Conservation (phyloP, 106 monocot genomes). For the Chionographis japonica region DNA sequence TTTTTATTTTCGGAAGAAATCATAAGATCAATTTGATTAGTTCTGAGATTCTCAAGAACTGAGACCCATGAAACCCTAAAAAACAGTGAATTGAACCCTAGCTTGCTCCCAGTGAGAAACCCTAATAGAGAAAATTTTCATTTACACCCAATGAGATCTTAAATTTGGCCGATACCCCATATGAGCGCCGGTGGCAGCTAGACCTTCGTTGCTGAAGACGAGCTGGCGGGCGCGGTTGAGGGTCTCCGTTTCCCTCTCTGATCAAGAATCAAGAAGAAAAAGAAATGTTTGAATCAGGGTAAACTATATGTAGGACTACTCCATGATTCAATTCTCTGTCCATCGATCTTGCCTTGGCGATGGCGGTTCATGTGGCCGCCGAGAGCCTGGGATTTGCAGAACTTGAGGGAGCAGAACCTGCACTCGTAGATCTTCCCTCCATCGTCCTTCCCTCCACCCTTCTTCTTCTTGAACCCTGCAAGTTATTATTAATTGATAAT, state of each 20-base stretch:
- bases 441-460: constrained; percentile 68
- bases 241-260: constrained; percentile 97
- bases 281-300: neutral
- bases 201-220: constrained; percentile 74
- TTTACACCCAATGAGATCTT: neutral
- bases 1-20: neutral
- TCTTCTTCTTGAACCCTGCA: constrained; percentile 78
- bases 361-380: constrained; percentile 99
- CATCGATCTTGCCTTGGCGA: constrained; percentile 63
- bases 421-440: constrained; percentile 84
- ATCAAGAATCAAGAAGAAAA: neutral
- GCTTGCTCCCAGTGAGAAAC: too few species aligned
- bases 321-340: too few species aligned
- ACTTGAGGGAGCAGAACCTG: constrained; percentile 93
- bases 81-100: too few species aligned
- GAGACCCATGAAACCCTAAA: too few species aligned
- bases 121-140: neutral
- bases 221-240: constrained; percentile 94
- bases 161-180: constrained; percentile 43
- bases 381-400: constrained; percentile 95
- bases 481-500: neutral
- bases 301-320: too few species aligned
- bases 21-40: too few species aligned
- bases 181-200: constrained; percentile 39
- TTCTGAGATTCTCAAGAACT: too few species aligned